Percentiles rank a stretch among this genome's conserved stretches.
Conservation (phyloP, 129 eudicot genomes). For the Saposhnikovia divaricata region DNA sequence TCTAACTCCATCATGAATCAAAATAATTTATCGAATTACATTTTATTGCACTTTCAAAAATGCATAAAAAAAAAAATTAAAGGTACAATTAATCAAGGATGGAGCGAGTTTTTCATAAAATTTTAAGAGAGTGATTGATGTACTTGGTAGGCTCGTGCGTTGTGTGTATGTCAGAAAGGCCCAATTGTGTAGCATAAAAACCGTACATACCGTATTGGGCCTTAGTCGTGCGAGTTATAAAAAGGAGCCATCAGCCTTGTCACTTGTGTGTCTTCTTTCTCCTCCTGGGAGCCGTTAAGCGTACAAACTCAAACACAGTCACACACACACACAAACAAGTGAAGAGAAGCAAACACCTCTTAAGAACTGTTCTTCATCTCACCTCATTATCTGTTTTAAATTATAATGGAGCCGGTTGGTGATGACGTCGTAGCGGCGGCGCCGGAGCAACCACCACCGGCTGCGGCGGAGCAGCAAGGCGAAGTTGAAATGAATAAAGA, state of each 20-base stretch:
- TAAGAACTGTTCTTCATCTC: background rate
- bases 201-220: background rate
- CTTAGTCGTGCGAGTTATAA: background rate
- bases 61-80: no score
- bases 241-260: no score
- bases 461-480: background rate
- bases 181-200: background rate
- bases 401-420: conserved; percentile 1
- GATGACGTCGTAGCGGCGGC: conserved; percentile 19
- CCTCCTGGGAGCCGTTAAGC: background rate
- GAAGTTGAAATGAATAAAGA: background rate
- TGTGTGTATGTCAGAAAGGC: background rate
- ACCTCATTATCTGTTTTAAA: background rate
- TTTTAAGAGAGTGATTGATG: no score
- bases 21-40: no score
- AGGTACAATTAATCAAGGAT: no score
- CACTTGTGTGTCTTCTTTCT: background rate
- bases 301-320: background rate
- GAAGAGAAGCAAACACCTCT: background rate
- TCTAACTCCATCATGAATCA: no score
- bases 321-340: no score
- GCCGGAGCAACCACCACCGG: conserved; percentile 22
- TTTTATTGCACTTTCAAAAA: no score
- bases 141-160: no score
- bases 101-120: no score